Conservation (phyloP, 192 early-diverging fungal species). For the Coemansia sp. region DNA sequence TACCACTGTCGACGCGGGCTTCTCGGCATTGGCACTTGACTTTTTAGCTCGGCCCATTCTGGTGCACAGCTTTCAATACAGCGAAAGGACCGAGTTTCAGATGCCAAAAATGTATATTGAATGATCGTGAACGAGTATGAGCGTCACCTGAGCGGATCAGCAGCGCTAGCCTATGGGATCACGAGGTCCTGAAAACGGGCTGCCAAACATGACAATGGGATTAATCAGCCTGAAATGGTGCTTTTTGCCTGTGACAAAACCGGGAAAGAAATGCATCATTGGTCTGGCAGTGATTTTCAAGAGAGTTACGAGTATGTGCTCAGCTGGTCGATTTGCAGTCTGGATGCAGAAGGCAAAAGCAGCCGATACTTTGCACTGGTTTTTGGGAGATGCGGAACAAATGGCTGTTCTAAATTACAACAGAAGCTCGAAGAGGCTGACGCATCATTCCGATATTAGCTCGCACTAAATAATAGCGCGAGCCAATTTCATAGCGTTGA, state of each 20-base stretch:
- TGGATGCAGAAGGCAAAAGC: background rate
- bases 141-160: background rate
- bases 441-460: background rate
- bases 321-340: background rate
- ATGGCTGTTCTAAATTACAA: too few species aligned
- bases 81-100: background rate
- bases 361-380: too few species aligned
- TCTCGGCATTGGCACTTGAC: background rate
- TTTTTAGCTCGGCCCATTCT: slow-evolving; percentile 29
- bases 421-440: background rate
- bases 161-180: background rate
- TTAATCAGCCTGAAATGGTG: background rate
- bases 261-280: background rate
- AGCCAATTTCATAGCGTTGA: background rate
- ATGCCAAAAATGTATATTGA: background rate
- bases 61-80: background rate
- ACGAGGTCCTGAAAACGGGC: background rate
- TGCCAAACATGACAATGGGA: background rate
- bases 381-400: too few species aligned
- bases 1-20: background rate
- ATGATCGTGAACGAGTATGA: background rate
- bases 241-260: background rate
- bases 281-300: background rate
- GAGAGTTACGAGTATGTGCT: background rate
- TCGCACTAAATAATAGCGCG: background rate